These are phyloP conservation scores for Colletotrichum sp. DNA, from an alignment of 2,329 filamentous ascomycete species.

Conservation along the genomic window DNA sequence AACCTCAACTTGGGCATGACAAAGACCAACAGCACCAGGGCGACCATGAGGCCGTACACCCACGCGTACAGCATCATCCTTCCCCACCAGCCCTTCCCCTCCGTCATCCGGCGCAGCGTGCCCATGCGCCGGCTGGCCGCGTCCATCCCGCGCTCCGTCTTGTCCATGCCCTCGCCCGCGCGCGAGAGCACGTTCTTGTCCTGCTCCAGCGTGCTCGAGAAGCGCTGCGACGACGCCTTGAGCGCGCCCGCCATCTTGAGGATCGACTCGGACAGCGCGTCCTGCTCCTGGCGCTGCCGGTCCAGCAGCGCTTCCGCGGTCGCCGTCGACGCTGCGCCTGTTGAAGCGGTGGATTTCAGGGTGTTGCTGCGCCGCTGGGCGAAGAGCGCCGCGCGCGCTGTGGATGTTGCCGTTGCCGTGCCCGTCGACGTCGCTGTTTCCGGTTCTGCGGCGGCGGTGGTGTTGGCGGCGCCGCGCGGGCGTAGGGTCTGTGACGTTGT, in stretches of 20 bases:
- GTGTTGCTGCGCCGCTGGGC: conserved; percentile 35
- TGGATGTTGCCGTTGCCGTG: conserved; percentile 38
- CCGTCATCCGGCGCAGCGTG: conserved; percentile 76
- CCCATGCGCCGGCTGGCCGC: conserved; percentile 80
- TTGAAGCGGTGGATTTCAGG: conserved; percentile 28
- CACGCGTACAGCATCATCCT: conserved; percentile 83
- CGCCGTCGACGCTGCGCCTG: conserved; percentile 46
- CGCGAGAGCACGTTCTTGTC: conserved; percentile 74
- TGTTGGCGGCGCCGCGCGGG: conserved; percentile 29
- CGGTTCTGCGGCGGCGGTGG: conserved; percentile 19
- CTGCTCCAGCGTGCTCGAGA: conserved; percentile 72
- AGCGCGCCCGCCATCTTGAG: conserved; percentile 79
- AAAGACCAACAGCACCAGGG: conserved; percentile 80
- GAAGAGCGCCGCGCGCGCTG: conserved; percentile 50
- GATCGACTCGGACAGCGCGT: conserved; percentile 81
- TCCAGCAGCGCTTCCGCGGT: conserved; percentile 76
- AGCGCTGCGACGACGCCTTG: conserved; percentile 75
- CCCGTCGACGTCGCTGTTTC: conserved; percentile 26
- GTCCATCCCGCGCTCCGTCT: conserved; percentile 77
- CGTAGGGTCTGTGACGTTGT: conserved; percentile 31
- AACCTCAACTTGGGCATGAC: conserved; percentile 88
- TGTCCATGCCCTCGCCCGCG: conserved; percentile 77
- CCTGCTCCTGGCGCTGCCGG: conserved; percentile 81
- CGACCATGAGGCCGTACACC: conserved; percentile 83
- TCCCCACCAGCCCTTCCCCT: conserved; percentile 88